Conservation (phyloP, 768 basidiomycete species). For the Leccinum olivaceopallidum region DNA sequence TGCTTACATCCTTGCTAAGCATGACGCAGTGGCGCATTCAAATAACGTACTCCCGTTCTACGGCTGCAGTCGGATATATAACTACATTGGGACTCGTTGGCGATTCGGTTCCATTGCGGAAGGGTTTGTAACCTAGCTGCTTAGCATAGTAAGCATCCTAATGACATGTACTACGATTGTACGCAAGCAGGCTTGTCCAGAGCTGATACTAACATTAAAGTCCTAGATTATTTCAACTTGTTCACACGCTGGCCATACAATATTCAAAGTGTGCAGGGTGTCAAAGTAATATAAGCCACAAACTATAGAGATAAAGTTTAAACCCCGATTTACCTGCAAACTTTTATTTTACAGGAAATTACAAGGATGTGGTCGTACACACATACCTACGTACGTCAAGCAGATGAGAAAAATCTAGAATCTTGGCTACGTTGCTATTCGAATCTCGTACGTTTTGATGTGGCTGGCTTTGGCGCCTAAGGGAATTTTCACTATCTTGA, state of each 20-base stretch:
- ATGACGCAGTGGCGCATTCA: neutral
- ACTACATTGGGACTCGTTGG: neutral
- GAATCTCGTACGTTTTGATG: neutral
- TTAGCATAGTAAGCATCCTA: too few species aligned
- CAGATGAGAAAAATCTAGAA: neutral
- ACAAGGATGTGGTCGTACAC: neutral
- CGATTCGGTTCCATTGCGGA: neutral
- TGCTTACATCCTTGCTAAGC: neutral
- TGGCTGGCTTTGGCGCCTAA: neutral
- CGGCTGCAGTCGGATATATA: too few species aligned
- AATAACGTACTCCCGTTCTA: neutral
- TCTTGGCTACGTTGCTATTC: neutral
- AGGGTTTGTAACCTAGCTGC: neutral
- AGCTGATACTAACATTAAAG: too few species aligned
- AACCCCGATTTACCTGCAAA: neutral
- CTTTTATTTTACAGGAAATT: neutral
- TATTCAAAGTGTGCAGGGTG: too few species aligned
- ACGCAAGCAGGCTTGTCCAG: too few species aligned
- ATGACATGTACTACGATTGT: too few species aligned
- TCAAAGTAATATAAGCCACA: too few species aligned
- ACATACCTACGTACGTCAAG: neutral
- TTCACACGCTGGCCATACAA: too few species aligned
- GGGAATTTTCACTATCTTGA: neutral
- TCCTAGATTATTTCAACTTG: too few species aligned
- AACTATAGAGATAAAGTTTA: too few species aligned